Evolutionary conservation across 2,329 filamentous ascomycete species (phyloP).

Genomic region (Cadophora sp.): DNA sequence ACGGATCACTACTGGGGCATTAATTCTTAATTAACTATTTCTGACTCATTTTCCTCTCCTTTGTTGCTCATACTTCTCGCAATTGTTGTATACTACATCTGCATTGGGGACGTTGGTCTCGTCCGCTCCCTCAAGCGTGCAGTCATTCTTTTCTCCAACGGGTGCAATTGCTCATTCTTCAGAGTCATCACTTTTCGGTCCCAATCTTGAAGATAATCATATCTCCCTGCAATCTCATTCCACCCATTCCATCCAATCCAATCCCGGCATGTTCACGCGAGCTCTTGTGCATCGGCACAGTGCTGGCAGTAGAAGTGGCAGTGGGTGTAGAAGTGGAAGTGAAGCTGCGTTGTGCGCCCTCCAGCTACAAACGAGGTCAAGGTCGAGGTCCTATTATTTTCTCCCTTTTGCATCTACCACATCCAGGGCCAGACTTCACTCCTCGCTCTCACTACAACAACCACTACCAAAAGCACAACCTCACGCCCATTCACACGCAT

Average conservation of each 20-base stretch:
- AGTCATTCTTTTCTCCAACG: slow-evolving; percentile 12
- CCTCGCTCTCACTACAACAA: slow-evolving; percentile 9
- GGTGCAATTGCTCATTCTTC: slow-evolving; percentile 7
- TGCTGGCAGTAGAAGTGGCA: slow-evolving; percentile 7
- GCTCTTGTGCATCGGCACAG: slow-evolving; percentile 12
- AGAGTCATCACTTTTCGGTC: slow-evolving; percentile 11
- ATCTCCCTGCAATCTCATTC: not conserved
- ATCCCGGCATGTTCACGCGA: slow-evolving; percentile 26
- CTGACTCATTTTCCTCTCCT: slow-evolving; percentile 7
- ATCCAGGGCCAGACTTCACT: slow-evolving; percentile 1
- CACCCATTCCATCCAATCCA: not conserved
- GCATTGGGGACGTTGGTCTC: not conserved
- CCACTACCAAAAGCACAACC: slow-evolving; percentile 13
- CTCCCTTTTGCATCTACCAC: slow-evolving; percentile 9
- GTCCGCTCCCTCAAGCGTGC: slow-evolving; percentile 14
- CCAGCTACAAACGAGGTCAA: slow-evolving; percentile 12
- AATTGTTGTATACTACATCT: slow-evolving; percentile 9
- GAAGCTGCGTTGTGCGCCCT: slow-evolving; percentile 5
- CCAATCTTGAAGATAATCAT: not conserved
- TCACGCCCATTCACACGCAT: slow-evolving; percentile 1
- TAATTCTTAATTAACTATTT: not conserved
- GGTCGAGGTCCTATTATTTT: not conserved
- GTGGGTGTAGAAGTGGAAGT: not conserved
- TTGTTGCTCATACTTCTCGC: slow-evolving; percentile 12
- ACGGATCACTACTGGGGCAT: not conserved